phyloP scores from a whole-genome alignment of 208 protist genomes.

The Leishmania arabica region DNA sequence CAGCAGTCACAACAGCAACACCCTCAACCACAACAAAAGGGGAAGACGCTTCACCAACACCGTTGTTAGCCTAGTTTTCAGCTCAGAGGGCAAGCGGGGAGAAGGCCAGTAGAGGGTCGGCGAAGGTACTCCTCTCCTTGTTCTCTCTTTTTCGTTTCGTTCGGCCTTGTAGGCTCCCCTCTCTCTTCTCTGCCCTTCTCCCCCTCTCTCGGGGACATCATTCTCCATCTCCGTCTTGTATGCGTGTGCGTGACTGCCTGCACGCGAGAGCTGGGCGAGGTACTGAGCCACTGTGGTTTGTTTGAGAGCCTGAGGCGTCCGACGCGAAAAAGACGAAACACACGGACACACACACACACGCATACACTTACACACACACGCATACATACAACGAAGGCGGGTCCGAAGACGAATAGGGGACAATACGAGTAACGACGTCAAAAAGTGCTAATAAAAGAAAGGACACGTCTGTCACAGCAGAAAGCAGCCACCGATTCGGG shows the following conservation, averaged over 20 bases:
- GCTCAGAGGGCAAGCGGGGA: background rate
- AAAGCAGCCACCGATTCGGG: background rate
- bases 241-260: background rate
- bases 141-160: background rate
- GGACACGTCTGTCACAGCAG: background rate
- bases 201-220: background rate
- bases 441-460: background rate
- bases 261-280: background rate
- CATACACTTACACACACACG: too few relatives aligned
- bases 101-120: background rate
- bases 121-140: background rate
- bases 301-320: background rate
- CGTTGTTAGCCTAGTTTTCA: background rate
- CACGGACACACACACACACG: background rate
- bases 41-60: background rate
- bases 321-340: background rate
- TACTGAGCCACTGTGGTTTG: background rate
- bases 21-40: background rate
- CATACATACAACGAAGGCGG: background rate
- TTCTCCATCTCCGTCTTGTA: background rate
- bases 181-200: background rate
- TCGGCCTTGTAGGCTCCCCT: background rate
- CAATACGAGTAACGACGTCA: background rate
- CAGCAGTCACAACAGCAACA: background rate
- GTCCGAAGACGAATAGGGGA: background rate